Percentiles rank a stretch among this genome's conserved stretches.
Conservation (phyloP, 1,139 yeast species). For the Candida sojae region DNA sequence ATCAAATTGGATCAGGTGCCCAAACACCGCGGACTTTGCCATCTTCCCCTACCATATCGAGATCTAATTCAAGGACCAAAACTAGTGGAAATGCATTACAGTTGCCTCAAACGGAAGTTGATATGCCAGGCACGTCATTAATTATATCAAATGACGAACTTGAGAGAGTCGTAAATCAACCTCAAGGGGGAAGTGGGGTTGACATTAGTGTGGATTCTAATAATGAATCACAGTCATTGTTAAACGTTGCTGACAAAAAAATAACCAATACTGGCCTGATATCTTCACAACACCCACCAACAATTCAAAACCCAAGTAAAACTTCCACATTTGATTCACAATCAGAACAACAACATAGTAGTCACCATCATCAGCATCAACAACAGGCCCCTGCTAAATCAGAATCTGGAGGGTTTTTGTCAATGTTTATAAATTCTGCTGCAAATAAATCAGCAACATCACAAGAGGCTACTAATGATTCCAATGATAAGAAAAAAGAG, state of each 20-base stretch:
- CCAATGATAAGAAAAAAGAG: conserved; percentile 16
- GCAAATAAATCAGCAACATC: conserved; percentile 20
- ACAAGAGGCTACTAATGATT: conserved; percentile 4
- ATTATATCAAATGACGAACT: conserved; percentile 1
- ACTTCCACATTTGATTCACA: neutral
- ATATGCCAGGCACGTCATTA: neutral
- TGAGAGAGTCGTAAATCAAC: neutral
- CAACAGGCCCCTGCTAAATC: conserved; percentile 7
- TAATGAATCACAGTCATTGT: neutral
- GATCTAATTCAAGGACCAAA: conserved; percentile 3
- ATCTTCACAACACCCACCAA: neutral
- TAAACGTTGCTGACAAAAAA: neutral
- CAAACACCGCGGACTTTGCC: conserved; percentile 4
- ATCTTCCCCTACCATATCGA: conserved; percentile 1
- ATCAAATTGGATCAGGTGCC: conserved; percentile 3
- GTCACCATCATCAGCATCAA: neutral
- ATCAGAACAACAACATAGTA: neutral
- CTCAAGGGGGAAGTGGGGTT: neutral
- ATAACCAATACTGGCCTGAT: neutral
- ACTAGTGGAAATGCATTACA: neutral
- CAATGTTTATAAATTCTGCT: conserved; percentile 31
- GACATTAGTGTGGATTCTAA: neutral
- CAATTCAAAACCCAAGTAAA: neutral
- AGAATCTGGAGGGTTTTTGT: conserved; percentile 24
- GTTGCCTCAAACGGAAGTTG: neutral